Percentiles rank a stretch among this genome's conserved stretches.
Evolutionary conservation across 177 flowering plant species (phyloP).

Genomic region (Vitis hybrid): DNA sequence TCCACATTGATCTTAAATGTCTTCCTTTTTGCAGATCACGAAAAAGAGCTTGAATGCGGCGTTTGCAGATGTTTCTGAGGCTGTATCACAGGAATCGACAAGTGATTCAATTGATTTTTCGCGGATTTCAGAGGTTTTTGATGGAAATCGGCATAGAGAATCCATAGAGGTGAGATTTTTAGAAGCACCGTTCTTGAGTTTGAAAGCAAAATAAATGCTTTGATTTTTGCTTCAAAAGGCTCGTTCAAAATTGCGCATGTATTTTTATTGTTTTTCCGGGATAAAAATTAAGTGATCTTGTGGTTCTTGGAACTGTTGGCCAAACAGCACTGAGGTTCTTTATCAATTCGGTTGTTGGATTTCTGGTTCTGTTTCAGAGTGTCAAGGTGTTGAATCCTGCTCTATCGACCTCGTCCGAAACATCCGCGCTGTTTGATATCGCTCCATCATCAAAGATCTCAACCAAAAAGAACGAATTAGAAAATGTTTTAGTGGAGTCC

Average conservation of each 20-base stretch:
- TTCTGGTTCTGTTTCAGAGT: slow-evolving; percentile 5
- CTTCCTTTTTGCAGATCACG: slow-evolving; percentile 16
- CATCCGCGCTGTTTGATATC: background rate
- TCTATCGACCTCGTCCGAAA: slow-evolving; percentile 5
- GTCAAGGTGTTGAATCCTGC: slow-evolving; percentile 12
- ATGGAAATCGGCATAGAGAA: slow-evolving; percentile 8
- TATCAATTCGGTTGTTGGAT: background rate
- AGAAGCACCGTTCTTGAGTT: background rate
- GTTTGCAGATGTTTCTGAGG: slow-evolving; percentile 18
- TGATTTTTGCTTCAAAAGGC: background rate
- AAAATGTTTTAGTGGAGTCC: background rate
- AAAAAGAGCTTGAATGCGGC: slow-evolving; percentile 24
- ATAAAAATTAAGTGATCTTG: background rate
- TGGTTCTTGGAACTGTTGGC: background rate
- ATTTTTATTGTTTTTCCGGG: background rate
- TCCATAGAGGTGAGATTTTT: slow-evolving; percentile 16
- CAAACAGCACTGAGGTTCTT: too few species aligned
- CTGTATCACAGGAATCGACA: background rate
- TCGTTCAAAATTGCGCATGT: background rate
- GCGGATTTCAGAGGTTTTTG: slow-evolving; percentile 17
- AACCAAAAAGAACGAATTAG: background rate
- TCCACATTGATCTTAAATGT: too few species aligned
- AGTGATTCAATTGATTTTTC: slow-evolving; percentile 18
- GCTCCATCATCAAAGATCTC: slow-evolving; percentile 17
- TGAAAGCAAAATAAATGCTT: background rate